Percentiles rank a stretch among this genome's conserved stretches.
Conservation (phyloP, 768 basidiomycete genomes). For the Hygrophorus russula region DNA sequence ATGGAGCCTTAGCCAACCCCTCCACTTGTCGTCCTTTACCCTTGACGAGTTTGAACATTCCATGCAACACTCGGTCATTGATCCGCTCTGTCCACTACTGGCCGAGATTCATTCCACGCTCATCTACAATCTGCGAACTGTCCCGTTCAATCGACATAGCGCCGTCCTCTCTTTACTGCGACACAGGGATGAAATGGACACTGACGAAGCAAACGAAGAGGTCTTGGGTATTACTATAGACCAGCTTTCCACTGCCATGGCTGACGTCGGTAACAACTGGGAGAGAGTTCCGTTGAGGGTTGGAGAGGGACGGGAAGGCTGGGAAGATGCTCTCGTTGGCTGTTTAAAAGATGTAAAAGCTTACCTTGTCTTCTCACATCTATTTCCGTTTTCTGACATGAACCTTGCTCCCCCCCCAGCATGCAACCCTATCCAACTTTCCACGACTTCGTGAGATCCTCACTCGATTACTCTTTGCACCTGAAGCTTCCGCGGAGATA, state of each 20-base stretch:
- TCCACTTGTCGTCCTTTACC: constrained; percentile 80
- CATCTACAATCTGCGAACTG: constrained; percentile 82
- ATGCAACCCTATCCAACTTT: constrained; percentile 62
- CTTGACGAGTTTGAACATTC: constrained; percentile 90
- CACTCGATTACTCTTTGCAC: constrained; percentile 62
- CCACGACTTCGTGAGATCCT: constrained; percentile 63
- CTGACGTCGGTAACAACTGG: constrained; percentile 81
- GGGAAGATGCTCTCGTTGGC: constrained; percentile 87
- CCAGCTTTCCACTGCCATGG: constrained; percentile 54
- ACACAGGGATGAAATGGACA: constrained; percentile 28
- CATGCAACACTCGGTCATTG: constrained; percentile 59
- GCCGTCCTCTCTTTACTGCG: constrained; percentile 58
- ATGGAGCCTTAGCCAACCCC: constrained; percentile 51
- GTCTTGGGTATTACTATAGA: constrained; percentile 50
- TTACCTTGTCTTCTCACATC: background rate
- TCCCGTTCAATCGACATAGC: constrained; percentile 64
- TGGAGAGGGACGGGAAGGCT: constrained; percentile 68
- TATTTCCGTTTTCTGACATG: constrained; percentile 5
- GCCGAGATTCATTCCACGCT: constrained; percentile 84
- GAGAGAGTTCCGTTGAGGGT: constrained; percentile 65
- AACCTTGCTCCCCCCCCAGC: constrained; percentile 29
- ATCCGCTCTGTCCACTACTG: constrained; percentile 66
- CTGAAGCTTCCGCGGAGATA: constrained; percentile 35
- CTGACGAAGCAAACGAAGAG: constrained; percentile 30
- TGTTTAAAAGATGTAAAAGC: constrained; percentile 79